A percentile compares a stretch with the other conserved stretches of the same genome.
These are phyloP conservation scores for Metschnikowia cubensis DNA, from an alignment of 805 yeast genomes.

Conservation along the genomic window DNA sequence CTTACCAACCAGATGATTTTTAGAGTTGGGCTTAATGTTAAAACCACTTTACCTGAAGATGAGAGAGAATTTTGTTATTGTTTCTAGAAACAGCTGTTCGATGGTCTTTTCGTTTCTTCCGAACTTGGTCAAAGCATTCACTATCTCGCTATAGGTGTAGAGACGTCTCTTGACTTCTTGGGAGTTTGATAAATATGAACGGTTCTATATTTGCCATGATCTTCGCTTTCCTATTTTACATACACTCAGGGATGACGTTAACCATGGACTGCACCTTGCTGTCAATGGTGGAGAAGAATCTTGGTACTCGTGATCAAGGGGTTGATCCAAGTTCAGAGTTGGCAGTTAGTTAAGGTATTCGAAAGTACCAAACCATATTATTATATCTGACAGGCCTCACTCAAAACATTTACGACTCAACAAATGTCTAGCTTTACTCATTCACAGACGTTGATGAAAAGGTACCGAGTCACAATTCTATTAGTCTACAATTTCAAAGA, in stretches of 20 bases:
- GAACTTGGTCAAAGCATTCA: slow-evolving; percentile 27
- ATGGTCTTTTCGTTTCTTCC: slow-evolving; percentile 10
- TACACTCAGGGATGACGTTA: slow-evolving; percentile 64
- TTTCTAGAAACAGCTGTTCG: slow-evolving; percentile 25
- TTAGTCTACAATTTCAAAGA: no score
- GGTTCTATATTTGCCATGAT: slow-evolving; percentile 58
- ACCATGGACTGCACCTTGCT: slow-evolving; percentile 58
- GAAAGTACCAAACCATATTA: no score
- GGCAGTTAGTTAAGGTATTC: slow-evolving; percentile 26
- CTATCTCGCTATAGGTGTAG: slow-evolving; percentile 48
- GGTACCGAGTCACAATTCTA: no score
- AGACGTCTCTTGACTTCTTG: slow-evolving; percentile 45
- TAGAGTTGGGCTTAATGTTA: no score
- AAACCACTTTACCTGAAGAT: no score
- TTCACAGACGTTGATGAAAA: no score
- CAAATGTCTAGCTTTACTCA: no score
- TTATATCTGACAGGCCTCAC: no score
- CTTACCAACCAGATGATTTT: no score
- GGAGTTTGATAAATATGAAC: slow-evolving; percentile 31
- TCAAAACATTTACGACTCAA: no score
- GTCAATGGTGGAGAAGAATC: slow-evolving; percentile 52
- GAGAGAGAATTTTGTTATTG: slow-evolving; percentile 24
- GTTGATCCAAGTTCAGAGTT: slow-evolving; percentile 2
- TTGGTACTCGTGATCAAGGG: slow-evolving; percentile 4
- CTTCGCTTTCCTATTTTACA: slow-evolving; percentile 68